phyloP scores from a whole-genome alignment of 768 basidiomycete genomes.

The Boletales sp. region DNA sequence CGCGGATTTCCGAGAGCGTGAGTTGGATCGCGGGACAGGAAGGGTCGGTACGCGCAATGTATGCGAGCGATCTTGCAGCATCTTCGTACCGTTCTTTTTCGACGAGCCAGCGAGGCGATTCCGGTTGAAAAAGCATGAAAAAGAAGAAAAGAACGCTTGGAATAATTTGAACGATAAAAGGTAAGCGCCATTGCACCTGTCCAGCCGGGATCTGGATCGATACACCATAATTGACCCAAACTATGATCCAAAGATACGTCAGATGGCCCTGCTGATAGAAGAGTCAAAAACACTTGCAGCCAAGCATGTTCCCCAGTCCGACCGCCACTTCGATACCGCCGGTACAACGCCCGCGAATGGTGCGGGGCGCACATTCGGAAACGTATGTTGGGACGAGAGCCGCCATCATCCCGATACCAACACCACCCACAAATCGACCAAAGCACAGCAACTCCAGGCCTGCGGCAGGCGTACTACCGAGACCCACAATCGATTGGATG shows the following conservation, averaged over 20 bases:
- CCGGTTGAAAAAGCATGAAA: slow-evolving; percentile 37
- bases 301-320: slow-evolving; percentile 34
- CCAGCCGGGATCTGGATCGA: slow-evolving; percentile 23
- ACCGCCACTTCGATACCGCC: slow-evolving; percentile 31
- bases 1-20: slow-evolving; percentile 35
- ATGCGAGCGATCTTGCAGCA: slow-evolving; percentile 30
- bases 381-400: slow-evolving; percentile 37
- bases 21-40: slow-evolving; percentile 26
- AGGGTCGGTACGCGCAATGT: slow-evolving; percentile 21
- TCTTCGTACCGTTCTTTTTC: slow-evolving; percentile 34
- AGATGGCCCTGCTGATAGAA: neutral
- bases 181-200: slow-evolving; percentile 35
- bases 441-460: slow-evolving; percentile 32
- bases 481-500: slow-evolving; percentile 32
- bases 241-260: slow-evolving; percentile 12
- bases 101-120: slow-evolving; percentile 42
- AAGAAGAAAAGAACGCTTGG: slow-evolving; percentile 35
- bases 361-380: slow-evolving; percentile 35
- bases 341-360: slow-evolving; percentile 37
- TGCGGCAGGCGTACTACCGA: slow-evolving; percentile 24
- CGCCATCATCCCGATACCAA: slow-evolving; percentile 41
- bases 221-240: slow-evolving; percentile 36
- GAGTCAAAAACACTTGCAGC: slow-evolving; percentile 23
- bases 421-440: slow-evolving; percentile 45
- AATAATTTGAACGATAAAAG: slow-evolving; percentile 38